phyloP scores from a whole-genome alignment of 1,284 basidiomycete species.

The Blastosporella zonata region DNA sequence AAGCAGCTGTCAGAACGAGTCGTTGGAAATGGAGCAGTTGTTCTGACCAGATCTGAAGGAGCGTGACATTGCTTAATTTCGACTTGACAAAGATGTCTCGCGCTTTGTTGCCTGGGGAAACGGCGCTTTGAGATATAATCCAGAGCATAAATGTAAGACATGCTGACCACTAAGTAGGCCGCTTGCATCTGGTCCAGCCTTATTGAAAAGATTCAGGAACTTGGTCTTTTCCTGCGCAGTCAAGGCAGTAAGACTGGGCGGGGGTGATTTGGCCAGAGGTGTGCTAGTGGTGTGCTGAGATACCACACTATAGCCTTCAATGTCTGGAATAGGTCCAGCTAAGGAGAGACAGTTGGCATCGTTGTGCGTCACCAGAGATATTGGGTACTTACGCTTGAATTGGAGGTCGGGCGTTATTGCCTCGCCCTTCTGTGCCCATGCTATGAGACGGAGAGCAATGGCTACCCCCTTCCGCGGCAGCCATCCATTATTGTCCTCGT shows the following conservation, averaged over 20 bases:
- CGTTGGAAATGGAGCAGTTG: not conserved
- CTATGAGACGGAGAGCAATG: slow-evolving; percentile 86
- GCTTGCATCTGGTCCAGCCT: slow-evolving; percentile 62
- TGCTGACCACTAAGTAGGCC: slow-evolving; percentile 73
- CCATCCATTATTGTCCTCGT: slow-evolving; percentile 91
- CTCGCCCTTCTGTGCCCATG: slow-evolving; percentile 89
- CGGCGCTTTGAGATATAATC: slow-evolving; percentile 6
- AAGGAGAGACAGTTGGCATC: slow-evolving; percentile 18
- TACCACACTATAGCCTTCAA: slow-evolving; percentile 65
- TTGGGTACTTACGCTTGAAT: slow-evolving; percentile 55
- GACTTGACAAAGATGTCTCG: slow-evolving; percentile 93
- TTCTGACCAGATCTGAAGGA: slow-evolving; percentile 90
- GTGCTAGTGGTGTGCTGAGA: slow-evolving; percentile 48
- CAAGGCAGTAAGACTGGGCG: slow-evolving; percentile 61
- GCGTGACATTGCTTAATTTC: slow-evolving; percentile 83
- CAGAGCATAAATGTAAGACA: not conserved
- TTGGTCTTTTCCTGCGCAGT: slow-evolving; percentile 79
- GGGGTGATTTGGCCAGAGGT: slow-evolving; percentile 59
- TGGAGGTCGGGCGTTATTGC: slow-evolving; percentile 59
- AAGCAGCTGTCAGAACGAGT: slow-evolving; percentile 12
- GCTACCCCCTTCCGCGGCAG: slow-evolving; percentile 85
- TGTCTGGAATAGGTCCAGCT: slow-evolving; percentile 83
- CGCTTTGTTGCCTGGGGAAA: slow-evolving; percentile 78
- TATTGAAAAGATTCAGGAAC: slow-evolving; percentile 78
- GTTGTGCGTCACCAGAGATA: slow-evolving; percentile 18